These are phyloP conservation scores for Solanum corneliomulleri DNA, from an alignment of 257 asterid genomes.

Conservation along the genomic window DNA sequence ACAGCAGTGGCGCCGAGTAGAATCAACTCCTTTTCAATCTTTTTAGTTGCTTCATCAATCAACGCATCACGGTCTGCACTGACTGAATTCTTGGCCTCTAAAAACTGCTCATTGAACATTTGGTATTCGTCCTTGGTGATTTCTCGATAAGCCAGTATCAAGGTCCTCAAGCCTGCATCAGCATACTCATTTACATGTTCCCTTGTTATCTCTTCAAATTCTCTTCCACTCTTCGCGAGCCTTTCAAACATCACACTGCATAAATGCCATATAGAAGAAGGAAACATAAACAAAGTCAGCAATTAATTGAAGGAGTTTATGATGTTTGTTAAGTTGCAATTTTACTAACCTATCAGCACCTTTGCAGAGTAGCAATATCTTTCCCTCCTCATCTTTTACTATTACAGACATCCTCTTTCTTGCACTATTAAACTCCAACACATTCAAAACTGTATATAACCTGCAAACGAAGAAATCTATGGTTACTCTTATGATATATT, in stretches of 20 bases:
- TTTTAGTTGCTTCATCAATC: slow-evolving; percentile 65
- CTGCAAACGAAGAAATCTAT: slow-evolving; percentile 30
- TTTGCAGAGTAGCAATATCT: slow-evolving; percentile 61
- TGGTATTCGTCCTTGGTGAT: slow-evolving; percentile 57
- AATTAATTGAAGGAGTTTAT: not conserved
- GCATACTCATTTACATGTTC: slow-evolving; percentile 75
- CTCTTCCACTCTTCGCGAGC: slow-evolving; percentile 47
- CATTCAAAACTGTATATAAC: slow-evolving; percentile 55
- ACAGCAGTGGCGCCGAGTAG: slow-evolving; percentile 99
- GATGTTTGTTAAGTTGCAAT: not conserved
- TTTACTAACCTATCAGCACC: slow-evolving; percentile 88
- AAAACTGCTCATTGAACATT: slow-evolving; percentile 35
- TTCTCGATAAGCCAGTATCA: slow-evolving; percentile 76
- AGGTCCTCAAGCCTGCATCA: slow-evolving; percentile 88
- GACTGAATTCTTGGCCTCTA: slow-evolving; percentile 64
- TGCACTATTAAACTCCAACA: slow-evolving; percentile 70
- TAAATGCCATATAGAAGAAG: not conserved
- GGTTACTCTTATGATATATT: not conserved
- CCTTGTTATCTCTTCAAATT: slow-evolving; percentile 49
- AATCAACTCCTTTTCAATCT: slow-evolving; percentile 65
- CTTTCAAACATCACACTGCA: slow-evolving; percentile 78
- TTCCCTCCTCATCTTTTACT: slow-evolving; percentile 69
- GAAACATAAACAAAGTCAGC: not conserved
- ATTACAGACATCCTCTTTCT: slow-evolving; percentile 92
- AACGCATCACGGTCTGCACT: slow-evolving; percentile 58